Base-by-base conservation (phyloP, 306 rosid species). In the Nissolia schottii region DNA sequence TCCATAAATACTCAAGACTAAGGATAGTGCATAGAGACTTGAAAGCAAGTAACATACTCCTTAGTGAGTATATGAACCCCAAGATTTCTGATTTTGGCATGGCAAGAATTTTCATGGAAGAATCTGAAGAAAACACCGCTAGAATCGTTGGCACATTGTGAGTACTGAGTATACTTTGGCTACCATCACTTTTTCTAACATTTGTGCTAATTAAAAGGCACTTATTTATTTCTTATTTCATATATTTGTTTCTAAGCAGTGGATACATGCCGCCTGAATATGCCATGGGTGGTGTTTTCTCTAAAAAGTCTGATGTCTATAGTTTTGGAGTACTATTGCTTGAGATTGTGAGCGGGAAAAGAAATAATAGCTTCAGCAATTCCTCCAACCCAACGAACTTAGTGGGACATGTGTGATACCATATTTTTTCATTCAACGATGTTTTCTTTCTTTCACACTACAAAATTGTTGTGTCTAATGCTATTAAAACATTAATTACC, bases 91-190 rank as follows among this genome's bases (percentile, higher is more conserved):
- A 77, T 24, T 77, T 77, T 38, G 81, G 81, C 0, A 62, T 62
- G 46, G 73, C 77, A 5, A 77, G 58, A 78, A 78, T 79, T 43
- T 73, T 79, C 34, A 73, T 53, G 2, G 48, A 7, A 0, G 75
- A 73, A n/a, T 23, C 54, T 0, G 31, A 18, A 64, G 19, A 55
- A n/a, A 79, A 79, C 23, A 72, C 78, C 5, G 73, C 18, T 3
- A 73, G 24, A 15, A 66, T 79, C 66, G 43, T 79, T 32, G 79
- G 79, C 13, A 79, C 79, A 18, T 66, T 46, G 79, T 79, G 55
- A 65, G 83, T 28, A 58, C 3, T 24, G 4, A 20, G 34, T 41
- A 15, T 15, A 7, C 23, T 11, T 4, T 16, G 1, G 2, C 15
- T 11, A 0, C 1, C 7, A 13, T 61, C 11, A 4, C 11, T 32